Evolutionary conservation across 2,329 filamentous ascomycete species (phyloP).

Genomic region (Aureobasidium sp.): DNA sequence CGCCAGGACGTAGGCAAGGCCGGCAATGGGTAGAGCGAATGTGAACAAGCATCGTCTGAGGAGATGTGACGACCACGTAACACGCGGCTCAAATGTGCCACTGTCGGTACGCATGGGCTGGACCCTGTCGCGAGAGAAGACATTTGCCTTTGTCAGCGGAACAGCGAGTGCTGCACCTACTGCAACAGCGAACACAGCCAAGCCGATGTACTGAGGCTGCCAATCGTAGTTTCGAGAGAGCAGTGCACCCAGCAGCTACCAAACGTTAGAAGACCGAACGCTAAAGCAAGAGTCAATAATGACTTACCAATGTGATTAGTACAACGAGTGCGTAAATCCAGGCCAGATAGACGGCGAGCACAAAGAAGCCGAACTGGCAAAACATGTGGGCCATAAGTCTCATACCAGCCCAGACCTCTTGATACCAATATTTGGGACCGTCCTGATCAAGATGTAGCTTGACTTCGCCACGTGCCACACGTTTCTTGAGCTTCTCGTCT

Average conservation of each 20-base stretch:
- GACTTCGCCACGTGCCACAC: conserved; percentile 64
- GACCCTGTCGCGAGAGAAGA: conserved; percentile 59
- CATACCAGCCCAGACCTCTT: conserved; percentile 67
- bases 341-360: conserved; percentile 64
- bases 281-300: not conserved
- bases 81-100: conserved; percentile 57
- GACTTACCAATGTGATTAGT: conserved; percentile 59
- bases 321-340: conserved; percentile 77
- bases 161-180: conserved; percentile 63
- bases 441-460: conserved; percentile 68
- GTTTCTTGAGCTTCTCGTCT: conserved; percentile 42
- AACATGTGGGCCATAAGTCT: conserved; percentile 63
- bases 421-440: conserved; percentile 68
- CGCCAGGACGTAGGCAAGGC: conserved; percentile 60
- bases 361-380: conserved; percentile 64
- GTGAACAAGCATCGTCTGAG: conserved; percentile 62
- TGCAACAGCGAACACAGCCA: conserved; percentile 59
- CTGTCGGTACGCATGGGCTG: conserved; percentile 55
- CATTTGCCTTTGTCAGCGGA: conserved; percentile 65
- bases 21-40: conserved; percentile 58
- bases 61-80: conserved; percentile 67
- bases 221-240: conserved; percentile 61
- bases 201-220: conserved; percentile 58
- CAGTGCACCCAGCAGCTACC: conserved; percentile 59
- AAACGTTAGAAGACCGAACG: not conserved